Conservation (phyloP, 1,284 basidiomycete species). For the Cutaneotrichosporon sp. region DNA sequence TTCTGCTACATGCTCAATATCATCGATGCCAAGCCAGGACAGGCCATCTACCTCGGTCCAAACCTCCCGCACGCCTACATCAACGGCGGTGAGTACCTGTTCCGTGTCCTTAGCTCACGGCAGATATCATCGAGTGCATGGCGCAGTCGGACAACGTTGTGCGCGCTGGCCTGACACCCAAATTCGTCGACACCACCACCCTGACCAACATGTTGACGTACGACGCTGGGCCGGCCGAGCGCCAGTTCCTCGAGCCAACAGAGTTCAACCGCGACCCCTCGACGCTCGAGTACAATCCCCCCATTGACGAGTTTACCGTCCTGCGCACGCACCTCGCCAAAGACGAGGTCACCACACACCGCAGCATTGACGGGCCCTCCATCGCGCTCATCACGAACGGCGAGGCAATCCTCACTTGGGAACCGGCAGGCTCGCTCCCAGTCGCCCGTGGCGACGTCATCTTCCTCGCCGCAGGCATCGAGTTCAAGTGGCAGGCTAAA, state of each 20-base stretch:
- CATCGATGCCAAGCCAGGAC: conserved; percentile 68
- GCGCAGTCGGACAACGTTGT: conserved; percentile 99
- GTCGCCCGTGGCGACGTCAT: conserved; percentile 68
- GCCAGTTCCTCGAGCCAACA: conserved; percentile 63
- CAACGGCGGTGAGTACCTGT: conserved; percentile 62
- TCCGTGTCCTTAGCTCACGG: background rate
- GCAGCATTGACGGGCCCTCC: conserved; percentile 76
- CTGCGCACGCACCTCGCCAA: conserved; percentile 58
- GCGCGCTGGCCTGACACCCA: conserved; percentile 94
- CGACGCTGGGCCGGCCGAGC: conserved; percentile 60
- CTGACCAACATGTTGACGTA: conserved; percentile 87
- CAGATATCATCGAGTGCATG: conserved; percentile 97
- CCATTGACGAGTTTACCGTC: conserved; percentile 90
- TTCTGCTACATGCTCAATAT: conserved; percentile 91
- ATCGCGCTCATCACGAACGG: conserved; percentile 74
- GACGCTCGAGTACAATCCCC: conserved; percentile 77
- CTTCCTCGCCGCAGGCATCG: conserved; percentile 72
- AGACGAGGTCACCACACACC: conserved; percentile 43
- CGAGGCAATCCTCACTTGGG: conserved; percentile 51
- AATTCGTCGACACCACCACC: conserved; percentile 86
- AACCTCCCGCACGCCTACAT: conserved; percentile 97
- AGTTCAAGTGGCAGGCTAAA: conserved; percentile 52
- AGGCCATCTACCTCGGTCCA: conserved; percentile 91
- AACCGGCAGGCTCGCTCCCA: conserved; percentile 42
- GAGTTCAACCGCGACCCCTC: conserved; percentile 49